Conservation (phyloP, 495 filamentous ascomycete species). For the Opeltia flavorubescens region DNA sequence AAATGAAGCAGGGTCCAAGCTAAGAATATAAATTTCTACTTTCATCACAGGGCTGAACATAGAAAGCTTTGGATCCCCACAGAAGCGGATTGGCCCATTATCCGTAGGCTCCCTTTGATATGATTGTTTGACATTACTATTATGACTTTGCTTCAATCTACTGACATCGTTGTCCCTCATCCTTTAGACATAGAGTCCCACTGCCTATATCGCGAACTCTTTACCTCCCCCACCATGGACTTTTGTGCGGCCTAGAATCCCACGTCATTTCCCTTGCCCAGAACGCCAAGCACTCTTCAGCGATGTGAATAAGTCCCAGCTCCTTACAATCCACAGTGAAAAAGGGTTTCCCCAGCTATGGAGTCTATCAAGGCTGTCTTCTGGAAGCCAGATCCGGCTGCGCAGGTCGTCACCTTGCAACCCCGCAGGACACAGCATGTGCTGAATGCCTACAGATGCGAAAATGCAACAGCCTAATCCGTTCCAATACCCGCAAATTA, state of each 20-base stretch:
- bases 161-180: too few species aligned
- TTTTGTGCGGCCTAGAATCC: neutral
- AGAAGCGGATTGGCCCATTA: too few species aligned
- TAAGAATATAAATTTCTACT: neutral
- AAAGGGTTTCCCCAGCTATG: constrained; percentile 39
- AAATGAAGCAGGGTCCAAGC: constrained; percentile 13
- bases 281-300: neutral
- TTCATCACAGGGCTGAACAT: neutral
- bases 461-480: constrained; percentile 89
- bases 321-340: too few species aligned
- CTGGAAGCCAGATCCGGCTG: constrained; percentile 82
- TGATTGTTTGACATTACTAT: too few species aligned
- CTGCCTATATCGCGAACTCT: neutral
- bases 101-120: too few species aligned
- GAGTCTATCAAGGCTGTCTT: constrained; percentile 77
- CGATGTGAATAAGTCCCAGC: neutral
- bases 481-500: constrained; percentile 81
- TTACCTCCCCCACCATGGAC: neutral
- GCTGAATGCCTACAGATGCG: constrained; percentile 48
- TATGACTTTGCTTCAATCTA: too few species aligned
- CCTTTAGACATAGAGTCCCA: too few species aligned
- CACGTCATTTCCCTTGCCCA: neutral
- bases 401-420: constrained; percentile 45
- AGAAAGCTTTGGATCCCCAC: constrained; percentile 1
- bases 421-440: neutral